Evolutionary conservation across 139 green algal genomes (phyloP), one percentile per base, ranked within the genome.

Genomic region (Volvox africanus): DNA sequence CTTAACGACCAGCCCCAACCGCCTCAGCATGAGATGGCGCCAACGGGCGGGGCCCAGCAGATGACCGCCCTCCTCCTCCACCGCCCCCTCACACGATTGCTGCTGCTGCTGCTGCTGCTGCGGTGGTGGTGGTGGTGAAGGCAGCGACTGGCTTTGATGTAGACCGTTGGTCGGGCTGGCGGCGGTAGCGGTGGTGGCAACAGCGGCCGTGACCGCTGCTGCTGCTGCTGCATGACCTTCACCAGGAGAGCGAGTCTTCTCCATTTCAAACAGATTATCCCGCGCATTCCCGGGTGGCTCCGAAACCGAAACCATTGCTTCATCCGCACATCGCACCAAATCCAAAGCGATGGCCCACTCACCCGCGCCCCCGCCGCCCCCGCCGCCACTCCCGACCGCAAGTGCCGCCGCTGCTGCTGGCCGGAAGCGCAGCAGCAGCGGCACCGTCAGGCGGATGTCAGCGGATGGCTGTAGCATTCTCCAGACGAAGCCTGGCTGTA

Each of bases 391-490:
- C 16, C 50, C 50, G 18, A 20, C 61, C 17, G n/a, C 81, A 33
- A 30, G 11, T 50, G n/a, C 55, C 20, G 30, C 17, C 13, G 36
- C 78, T 32, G 28, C 50, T 26, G 44, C 80, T 44, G 80, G 37
- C 50, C 80, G 6, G 18, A 37, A 28, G 80, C 80, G 80, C 28
- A 71, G 12, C 50, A 86, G 80, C 80, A 90, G 44, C 71, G 86
- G 86, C 50, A 90, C 35, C n/a, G 69, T 82, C 21, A 89, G 85
- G 69, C 85, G 69, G n/a, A 89, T 89, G n/a, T 89, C 85, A 37
- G 85, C 12, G 13, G 85, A 89, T 20, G 85, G 85, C 37, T 26
- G 44, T 30, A 73, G 37, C 85, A 89, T 82, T 44, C 33, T 14
- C 85, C 71, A 82, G 18, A 36, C 44, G 36, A 61, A 80, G 36